Base-by-base conservation (phyloP, 2,329 filamentous ascomycete species). In the Neofusicoccum kwambonambiense region DNA sequence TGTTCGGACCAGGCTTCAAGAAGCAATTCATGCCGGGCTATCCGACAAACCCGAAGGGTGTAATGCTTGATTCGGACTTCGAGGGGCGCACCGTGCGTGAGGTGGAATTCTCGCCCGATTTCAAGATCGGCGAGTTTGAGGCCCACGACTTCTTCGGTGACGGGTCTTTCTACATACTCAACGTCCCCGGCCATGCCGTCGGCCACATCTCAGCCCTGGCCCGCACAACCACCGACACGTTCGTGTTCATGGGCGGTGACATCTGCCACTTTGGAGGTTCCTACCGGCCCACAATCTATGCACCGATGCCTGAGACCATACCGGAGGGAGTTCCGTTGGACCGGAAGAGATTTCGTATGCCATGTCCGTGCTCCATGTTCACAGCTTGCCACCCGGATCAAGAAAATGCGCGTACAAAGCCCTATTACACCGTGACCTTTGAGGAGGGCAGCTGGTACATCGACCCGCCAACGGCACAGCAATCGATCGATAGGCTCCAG, bases 141-240 rank as follows among this genome's bases (percentile, higher is more conserved):
- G 82, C 82, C 3, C 74, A 77, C 22, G 85, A 87, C 70, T 86
- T 81, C 69, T 87, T 86, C 64, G 80, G 80, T 3, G 85, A 87
- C 69, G 84, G 84, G 0, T 80, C 76, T 22, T 85, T 88, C 68
- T 86, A 86, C 69, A 75, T 87, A 2, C 76, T 87, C 39, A 76
- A 84, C 67, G 79, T 80, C 2, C 83, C 84, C 0, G 85, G 85
- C 1, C 84, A 86, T 68, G 78, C 80, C 0, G 72, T 83, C 12
- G 82, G 81, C 0, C 83, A 85, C 68, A 74, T 84, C 15, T 80
- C 79, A 64, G 84, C 77, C 3, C 75, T 86, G 0, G 84, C 81
- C 1, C 74, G 83, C 4, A 81, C 79, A 8, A 74, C 69, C 0
- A 49, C 60, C 0, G 64, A 68, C 19, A 67, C 72, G 0, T 75